Conservation (phyloP, 2,329 filamentous ascomycete genomes). For the Fusarium coffeatum region DNA sequence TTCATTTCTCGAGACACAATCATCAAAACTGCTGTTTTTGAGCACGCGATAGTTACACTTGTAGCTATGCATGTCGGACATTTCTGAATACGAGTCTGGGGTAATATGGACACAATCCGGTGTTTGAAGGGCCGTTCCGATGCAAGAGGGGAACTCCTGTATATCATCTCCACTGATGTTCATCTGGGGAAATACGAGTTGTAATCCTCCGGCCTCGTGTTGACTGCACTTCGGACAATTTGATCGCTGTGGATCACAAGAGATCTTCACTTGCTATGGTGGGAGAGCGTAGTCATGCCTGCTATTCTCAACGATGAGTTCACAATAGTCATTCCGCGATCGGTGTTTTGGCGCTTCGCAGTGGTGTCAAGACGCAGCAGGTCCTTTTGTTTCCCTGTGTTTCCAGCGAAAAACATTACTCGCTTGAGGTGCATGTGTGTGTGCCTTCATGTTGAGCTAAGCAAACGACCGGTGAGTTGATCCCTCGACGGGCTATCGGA, state of each 20-base stretch:
- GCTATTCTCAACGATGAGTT: background rate
- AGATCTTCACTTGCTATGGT: background rate
- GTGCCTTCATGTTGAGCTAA: background rate
- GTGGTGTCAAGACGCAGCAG: background rate
- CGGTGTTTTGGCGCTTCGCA: background rate
- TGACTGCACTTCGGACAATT: background rate
- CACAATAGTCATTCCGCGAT: background rate
- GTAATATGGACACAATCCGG: conserved; percentile 15
- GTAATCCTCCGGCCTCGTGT: background rate
- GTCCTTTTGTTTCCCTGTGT: background rate
- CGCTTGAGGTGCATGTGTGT: background rate
- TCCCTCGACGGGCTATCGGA: background rate
- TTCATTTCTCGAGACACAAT: background rate
- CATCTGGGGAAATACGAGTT: conserved; percentile 29
- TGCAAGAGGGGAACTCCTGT: conserved; percentile 24
- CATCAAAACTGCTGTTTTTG: background rate
- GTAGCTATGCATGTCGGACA: background rate
- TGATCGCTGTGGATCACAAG: background rate
- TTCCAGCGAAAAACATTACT: background rate
- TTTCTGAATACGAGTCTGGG: background rate
- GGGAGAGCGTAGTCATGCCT: background rate
- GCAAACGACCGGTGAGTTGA: background rate
- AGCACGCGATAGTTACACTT: background rate
- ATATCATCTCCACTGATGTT: conserved; percentile 27
- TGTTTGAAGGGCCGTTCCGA: conserved; percentile 35